Conservation (phyloP, 1,284 basidiomycete genomes). For the Cystobasidium sp. region DNA sequence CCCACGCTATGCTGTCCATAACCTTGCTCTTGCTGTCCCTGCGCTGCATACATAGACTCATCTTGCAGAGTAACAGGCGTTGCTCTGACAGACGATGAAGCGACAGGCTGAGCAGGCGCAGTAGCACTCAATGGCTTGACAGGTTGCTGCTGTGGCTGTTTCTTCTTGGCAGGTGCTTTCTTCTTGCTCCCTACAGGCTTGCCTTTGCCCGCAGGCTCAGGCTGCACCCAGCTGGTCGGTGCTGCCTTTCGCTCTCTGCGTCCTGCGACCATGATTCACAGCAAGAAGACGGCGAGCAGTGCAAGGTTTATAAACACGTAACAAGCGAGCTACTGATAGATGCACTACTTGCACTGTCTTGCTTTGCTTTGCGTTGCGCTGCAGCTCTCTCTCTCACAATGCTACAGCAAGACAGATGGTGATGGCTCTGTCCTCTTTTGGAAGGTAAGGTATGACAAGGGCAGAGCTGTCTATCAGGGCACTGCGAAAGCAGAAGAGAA, state of each 20-base stretch:
- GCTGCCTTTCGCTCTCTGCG: slow-evolving; percentile 27
- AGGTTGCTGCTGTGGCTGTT: slow-evolving; percentile 4
- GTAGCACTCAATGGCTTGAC: slow-evolving; percentile 16
- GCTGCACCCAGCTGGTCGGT: slow-evolving; percentile 8
- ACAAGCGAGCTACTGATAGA: too few species aligned
- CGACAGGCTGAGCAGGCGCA: background rate
- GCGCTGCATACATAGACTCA: background rate
- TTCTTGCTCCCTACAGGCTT: slow-evolving; percentile 25
- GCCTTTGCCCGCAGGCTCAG: slow-evolving; percentile 30
- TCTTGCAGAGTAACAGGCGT: background rate
- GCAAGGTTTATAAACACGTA: background rate
- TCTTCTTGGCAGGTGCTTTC: slow-evolving; percentile 38
- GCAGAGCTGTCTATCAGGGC: background rate
- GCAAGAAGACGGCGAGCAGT: background rate
- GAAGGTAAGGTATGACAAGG: background rate
- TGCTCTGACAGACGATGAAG: background rate
- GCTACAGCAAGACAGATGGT: too few species aligned
- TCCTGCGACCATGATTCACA: slow-evolving; percentile 25
- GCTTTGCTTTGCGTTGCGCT: background rate
- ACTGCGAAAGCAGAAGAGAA: background rate
- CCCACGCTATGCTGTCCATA: background rate
- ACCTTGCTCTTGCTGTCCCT: background rate
- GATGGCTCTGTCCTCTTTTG: background rate
- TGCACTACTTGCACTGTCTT: background rate
- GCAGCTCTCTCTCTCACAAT: too few species aligned